phyloP scores from a whole-genome alignment of 2,329 filamentous ascomycete species.

The Stachybotrys chlorohalonatus region DNA sequence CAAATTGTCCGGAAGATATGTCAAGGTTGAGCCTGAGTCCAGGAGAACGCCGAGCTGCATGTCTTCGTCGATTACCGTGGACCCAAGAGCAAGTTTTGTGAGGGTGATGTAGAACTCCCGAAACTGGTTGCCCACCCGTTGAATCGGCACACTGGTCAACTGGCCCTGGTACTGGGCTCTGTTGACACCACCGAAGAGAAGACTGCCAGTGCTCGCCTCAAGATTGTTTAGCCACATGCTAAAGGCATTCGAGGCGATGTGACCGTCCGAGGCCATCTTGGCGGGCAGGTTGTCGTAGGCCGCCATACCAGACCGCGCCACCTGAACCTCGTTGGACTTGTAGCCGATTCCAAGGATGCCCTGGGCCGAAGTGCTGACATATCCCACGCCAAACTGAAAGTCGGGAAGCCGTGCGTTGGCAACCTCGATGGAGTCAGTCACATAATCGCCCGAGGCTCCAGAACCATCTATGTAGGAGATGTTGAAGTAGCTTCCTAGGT shows the following conservation, averaged over 20 bases:
- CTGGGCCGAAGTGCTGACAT: constrained; percentile 49
- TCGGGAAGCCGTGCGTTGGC: constrained; percentile 41
- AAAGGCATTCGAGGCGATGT: constrained; percentile 59
- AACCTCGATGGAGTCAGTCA: constrained; percentile 60
- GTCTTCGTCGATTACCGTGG: constrained; percentile 30
- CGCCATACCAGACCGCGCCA: constrained; percentile 42
- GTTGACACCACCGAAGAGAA: constrained; percentile 71
- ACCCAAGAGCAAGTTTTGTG: constrained; percentile 44
- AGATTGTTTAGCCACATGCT: constrained; percentile 71
- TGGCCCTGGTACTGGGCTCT: constrained; percentile 52
- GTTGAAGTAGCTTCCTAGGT: constrained; percentile 69
- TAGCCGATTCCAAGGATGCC: constrained; percentile 87
- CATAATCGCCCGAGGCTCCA: constrained; percentile 70
- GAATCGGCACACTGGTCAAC: constrained; percentile 59
- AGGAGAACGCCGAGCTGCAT: constrained; percentile 56
- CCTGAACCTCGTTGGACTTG: constrained; percentile 65
- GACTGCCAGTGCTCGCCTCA: constrained; percentile 52
- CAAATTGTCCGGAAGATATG: constrained; percentile 54
- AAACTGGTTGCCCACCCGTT: constrained; percentile 40
- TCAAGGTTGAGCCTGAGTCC: constrained; percentile 61
- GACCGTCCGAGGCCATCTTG: constrained; percentile 49
- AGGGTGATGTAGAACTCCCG: constrained; percentile 62
- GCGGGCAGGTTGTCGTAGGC: constrained; percentile 63
- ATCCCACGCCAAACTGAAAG: constrained; percentile 68
- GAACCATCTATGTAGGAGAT: constrained; percentile 83